Evolutionary conservation across 257 asterid genomes (phyloP).

Genomic region (Rehmannia glutinosa): DNA sequence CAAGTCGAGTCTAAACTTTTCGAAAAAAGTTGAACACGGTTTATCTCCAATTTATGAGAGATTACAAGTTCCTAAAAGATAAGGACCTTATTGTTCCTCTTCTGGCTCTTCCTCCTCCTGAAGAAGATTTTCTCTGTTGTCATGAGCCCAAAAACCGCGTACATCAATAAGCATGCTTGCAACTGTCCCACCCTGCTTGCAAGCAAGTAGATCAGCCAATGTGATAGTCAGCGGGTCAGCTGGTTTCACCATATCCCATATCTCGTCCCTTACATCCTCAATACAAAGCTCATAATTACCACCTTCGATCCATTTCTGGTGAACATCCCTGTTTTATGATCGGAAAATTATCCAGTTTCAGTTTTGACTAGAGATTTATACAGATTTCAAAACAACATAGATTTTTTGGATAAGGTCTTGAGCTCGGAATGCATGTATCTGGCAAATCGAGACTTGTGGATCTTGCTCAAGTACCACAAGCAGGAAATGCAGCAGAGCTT

Average conservation of each 20-base stretch:
- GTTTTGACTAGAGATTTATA: neutral
- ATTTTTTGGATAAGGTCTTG: neutral
- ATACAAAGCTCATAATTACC: conserved; percentile 96
- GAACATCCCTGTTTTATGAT: conserved; percentile 82
- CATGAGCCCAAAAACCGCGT: conserved; percentile 99
- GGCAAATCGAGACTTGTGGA: conserved; percentile 57
- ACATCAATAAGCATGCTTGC: conserved; percentile 99
- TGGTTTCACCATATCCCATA: conserved; percentile 99
- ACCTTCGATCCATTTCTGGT: conserved; percentile 98
- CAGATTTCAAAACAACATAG: neutral
- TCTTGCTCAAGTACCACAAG: conserved; percentile 53
- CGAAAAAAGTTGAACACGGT: too few species aligned
- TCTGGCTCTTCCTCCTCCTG: conserved; percentile 99
- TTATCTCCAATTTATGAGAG: neutral
- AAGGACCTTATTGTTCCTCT: conserved; percentile 54
- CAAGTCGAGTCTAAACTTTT: too few species aligned
- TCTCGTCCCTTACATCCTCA: conserved; percentile 97
- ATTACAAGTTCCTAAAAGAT: neutral
- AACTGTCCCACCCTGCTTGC: conserved; percentile 96
- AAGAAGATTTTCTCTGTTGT: conserved; percentile 93
- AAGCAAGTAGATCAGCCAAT: conserved; percentile 69
- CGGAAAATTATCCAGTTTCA: conserved; percentile 2
- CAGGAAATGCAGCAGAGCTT: conserved; percentile 56
- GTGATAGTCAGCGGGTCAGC: conserved; percentile 67
- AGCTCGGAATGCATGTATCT: conserved; percentile 38